Percentiles rank a stretch among this genome's conserved stretches.
Evolutionary conservation across 176 grass and related monocot genomes (phyloP).

Genomic region (Ensete glaucum): DNA sequence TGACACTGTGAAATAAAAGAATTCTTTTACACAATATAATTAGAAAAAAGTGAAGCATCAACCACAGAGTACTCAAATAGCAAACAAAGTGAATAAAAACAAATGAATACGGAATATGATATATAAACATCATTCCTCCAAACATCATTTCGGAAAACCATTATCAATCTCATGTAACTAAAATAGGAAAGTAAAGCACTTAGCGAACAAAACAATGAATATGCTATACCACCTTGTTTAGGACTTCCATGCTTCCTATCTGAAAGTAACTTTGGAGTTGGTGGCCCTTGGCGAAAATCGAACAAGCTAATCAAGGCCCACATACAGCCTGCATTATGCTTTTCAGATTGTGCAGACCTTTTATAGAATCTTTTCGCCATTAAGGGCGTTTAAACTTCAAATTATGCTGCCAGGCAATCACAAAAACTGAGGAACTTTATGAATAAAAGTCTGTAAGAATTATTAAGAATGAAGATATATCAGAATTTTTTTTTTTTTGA

Average conservation of each 20-base stretch:
- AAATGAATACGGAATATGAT: neutral
- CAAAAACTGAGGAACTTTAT: neutral
- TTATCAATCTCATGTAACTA: neutral
- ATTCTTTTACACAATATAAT: too few relatives aligned
- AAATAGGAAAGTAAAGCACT: neutral
- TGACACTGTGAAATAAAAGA: too few relatives aligned
- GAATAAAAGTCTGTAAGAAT: neutral
- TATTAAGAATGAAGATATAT: neutral
- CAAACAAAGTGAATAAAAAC: neutral
- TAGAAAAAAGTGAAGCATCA: too few relatives aligned
- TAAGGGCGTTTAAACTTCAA: neutral
- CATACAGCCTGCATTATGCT: constrained; percentile 2
- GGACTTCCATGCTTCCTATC: neutral
- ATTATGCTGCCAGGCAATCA: neutral
- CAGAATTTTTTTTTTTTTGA: neutral
- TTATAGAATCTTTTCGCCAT: constrained; percentile 2
- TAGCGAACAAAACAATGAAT: neutral
- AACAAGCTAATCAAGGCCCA: constrained; percentile 8
- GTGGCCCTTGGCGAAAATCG: neutral
- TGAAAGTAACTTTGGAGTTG: constrained; percentile 6
- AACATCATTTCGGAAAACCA: neutral
- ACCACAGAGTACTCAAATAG: neutral
- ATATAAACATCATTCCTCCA: neutral
- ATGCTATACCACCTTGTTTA: neutral
- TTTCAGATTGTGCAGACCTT: constrained; percentile 1